Conservation (phyloP, 1,139 yeast species). For the Blastobotrys elegans region DNA sequence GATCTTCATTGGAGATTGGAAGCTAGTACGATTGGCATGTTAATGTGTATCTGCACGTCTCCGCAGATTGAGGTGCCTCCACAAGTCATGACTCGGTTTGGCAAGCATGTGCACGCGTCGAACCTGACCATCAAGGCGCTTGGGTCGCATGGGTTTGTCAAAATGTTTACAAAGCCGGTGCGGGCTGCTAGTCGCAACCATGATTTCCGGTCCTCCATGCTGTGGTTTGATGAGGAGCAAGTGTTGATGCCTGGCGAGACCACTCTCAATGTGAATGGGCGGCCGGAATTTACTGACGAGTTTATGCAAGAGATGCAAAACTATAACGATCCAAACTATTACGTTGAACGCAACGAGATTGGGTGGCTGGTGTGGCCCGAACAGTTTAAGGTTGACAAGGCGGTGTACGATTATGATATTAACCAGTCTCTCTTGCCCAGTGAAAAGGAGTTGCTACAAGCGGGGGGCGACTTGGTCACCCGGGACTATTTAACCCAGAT, state of each 20-base stretch:
- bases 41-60: conserved; percentile 23
- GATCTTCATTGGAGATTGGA: conserved; percentile 65
- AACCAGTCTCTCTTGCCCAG: conserved; percentile 37
- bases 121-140: conserved; percentile 70
- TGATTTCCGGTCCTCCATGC: conserved; percentile 30
- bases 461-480: conserved; percentile 45
- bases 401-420: conserved; percentile 17
- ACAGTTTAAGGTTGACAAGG: conserved; percentile 45
- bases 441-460: conserved; percentile 41
- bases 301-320: conserved; percentile 56
- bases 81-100: conserved; percentile 45
- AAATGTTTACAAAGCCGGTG: conserved; percentile 49
- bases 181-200: conserved; percentile 53
- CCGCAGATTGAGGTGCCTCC: conserved; percentile 40
- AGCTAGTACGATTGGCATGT: conserved; percentile 42
- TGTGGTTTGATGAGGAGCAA: conserved; percentile 35
- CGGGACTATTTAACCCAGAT: conserved; percentile 56
- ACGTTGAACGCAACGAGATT: conserved; percentile 42
- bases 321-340: conserved; percentile 25
- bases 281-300: conserved; percentile 35
- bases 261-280: conserved; percentile 40
- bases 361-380: conserved; percentile 86
- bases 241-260: conserved; percentile 37
- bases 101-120: conserved; percentile 52
- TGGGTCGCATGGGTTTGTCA: conserved; percentile 59